Percentiles rank a stretch among this genome's conserved stretches.
Evolutionary conservation across 2,329 filamentous ascomycete species (phyloP).

Genomic region (Gyromitra esculenta): DNA sequence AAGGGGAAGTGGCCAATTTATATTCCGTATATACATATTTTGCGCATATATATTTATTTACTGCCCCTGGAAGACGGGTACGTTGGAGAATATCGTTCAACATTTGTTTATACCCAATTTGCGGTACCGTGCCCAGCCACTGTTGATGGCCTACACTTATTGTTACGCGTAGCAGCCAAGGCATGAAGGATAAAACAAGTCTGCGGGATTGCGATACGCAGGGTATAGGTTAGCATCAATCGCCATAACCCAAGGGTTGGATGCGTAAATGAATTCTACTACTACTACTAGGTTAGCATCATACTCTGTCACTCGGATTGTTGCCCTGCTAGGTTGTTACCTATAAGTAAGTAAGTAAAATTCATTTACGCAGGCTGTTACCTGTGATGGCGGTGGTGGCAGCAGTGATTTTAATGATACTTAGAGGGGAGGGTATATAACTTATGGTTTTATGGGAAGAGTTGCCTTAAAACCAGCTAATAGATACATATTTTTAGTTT

Average conservation of each 20-base stretch:
- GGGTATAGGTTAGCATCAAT: too few species aligned
- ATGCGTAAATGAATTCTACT: too few species aligned
- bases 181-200: too few species aligned
- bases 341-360: too few species aligned
- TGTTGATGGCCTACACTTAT: background rate
- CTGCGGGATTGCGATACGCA: too few species aligned
- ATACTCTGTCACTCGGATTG: too few species aligned
- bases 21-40: background rate
- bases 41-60: background rate
- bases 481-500: background rate
- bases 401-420: background rate
- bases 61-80: conserved; percentile 3
- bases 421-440: background rate
- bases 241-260: too few species aligned
- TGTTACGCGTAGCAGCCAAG: background rate
- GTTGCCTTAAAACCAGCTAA: background rate
- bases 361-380: too few species aligned
- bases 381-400: too few species aligned
- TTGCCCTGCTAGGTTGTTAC: too few species aligned
- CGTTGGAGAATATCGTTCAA: background rate
- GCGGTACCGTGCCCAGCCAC: too few species aligned
- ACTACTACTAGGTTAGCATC: too few species aligned
- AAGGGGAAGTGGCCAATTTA: background rate
- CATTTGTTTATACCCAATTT: background rate
- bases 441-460: background rate